These are phyloP conservation scores for Porpolomopsis calyptriformis DNA, from an alignment of 768 basidiomycete species.

Conservation along the genomic window DNA sequence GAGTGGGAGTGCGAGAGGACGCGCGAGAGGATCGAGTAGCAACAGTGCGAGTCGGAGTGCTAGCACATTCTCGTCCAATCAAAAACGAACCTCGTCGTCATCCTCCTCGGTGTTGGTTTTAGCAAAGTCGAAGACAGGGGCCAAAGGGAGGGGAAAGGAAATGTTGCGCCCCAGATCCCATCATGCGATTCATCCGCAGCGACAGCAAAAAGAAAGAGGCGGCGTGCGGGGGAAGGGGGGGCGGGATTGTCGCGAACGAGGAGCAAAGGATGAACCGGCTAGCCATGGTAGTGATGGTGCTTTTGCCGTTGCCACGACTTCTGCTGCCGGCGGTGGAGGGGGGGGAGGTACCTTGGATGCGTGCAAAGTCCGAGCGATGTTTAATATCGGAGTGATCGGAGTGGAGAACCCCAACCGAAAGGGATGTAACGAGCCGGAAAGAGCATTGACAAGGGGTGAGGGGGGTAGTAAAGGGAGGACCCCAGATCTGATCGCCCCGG, in stretches of 20 bases:
- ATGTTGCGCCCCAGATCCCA: background rate
- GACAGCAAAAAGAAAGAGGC: background rate
- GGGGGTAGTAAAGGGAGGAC: background rate
- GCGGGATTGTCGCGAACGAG: constrained; percentile 2
- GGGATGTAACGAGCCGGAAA: constrained; percentile 21
- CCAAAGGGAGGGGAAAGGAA: background rate
- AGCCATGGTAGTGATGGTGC: no score
- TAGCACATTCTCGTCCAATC: background rate
- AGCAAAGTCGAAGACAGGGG: background rate
- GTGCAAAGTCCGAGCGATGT: constrained; percentile 24
- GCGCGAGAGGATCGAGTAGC: constrained; percentile 1
- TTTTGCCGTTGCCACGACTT: no score
- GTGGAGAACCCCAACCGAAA: constrained; percentile 34
- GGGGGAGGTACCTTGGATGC: background rate
- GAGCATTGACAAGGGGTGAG: background rate
- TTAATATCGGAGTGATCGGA: constrained; percentile 52
- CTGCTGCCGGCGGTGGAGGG: no score
- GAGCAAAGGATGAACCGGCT: no score
- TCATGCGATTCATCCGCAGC: background rate
- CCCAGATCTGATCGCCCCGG: background rate
- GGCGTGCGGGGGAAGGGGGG: constrained; percentile 1
- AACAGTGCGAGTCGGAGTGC: background rate
- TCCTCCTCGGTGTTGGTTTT: background rate
- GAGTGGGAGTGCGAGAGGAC: background rate
- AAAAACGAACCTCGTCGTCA: background rate